These are phyloP conservation scores for Dendrobium catenatum DNA, from an alignment of 106 monocot species.

Conservation along the genomic window DNA sequence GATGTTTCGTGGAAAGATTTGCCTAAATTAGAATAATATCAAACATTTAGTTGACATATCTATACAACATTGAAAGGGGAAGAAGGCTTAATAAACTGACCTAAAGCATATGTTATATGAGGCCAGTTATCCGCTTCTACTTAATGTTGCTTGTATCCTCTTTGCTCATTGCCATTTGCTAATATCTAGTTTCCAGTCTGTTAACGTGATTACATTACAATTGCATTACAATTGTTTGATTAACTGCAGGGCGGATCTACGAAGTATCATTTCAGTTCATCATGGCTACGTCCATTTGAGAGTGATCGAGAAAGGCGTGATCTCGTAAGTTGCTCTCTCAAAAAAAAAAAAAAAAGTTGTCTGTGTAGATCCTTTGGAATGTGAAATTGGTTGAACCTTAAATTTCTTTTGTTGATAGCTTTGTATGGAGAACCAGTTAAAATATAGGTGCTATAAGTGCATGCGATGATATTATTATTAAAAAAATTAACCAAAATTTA, in stretches of 20 bases:
- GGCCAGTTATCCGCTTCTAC: neutral
- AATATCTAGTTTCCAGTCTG: neutral
- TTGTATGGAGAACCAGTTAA: neutral
- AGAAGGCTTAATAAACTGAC: neutral
- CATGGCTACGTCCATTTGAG: constrained; percentile 80
- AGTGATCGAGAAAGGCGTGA: constrained; percentile 98
- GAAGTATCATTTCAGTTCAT: constrained; percentile 83
- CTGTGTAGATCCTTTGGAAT: neutral
- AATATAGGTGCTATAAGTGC: neutral
- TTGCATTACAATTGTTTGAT: constrained; percentile 19
- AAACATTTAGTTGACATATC: neutral
- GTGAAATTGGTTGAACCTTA: neutral
- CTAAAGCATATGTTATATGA: neutral
- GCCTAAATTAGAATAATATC: neutral
- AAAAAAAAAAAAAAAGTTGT: neutral
- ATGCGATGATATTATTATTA: neutral
- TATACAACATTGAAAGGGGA: neutral
- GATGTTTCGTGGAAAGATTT: neutral
- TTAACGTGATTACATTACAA: constrained; percentile 6
- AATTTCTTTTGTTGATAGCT: neutral
- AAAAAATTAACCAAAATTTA: neutral
- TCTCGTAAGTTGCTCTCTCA: constrained; percentile 55
- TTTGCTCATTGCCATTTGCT: neutral
- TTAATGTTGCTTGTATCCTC: neutral
- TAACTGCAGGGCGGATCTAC: constrained; percentile 76